Conservation (phyloP, 345 rosid genomes). For the Syzygium grande region DNA sequence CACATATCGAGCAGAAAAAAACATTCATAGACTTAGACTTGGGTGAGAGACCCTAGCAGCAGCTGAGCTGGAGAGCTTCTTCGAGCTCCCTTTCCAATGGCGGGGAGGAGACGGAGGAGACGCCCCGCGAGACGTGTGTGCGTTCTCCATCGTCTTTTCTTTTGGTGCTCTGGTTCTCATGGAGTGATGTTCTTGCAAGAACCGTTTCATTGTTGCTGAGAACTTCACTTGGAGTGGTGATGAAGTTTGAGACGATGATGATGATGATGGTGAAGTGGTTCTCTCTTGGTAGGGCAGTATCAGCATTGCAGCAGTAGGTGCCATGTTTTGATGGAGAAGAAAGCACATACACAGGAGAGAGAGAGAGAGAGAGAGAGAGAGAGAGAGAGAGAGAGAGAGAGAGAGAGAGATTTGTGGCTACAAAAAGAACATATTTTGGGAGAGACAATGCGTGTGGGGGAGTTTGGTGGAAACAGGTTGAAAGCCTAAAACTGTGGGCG, state of each 20-base stretch:
- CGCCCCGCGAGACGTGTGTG: no score
- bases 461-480: not conserved
- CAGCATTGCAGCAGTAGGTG: constrained; percentile 74
- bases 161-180: not conserved
- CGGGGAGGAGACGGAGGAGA: not conserved
- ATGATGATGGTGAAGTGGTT: not conserved
- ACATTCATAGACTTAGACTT: not conserved
- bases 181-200: not conserved
- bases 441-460: not conserved
- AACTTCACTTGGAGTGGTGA: not conserved
- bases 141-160: constrained; percentile 2
- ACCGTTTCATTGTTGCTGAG: not conserved
- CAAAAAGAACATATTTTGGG: not conserved
- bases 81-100: constrained; percentile 13
- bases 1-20: not conserved
- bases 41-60: constrained; percentile 5
- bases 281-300: constrained; percentile 13
- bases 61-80: constrained; percentile 38
- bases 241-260: not conserved
- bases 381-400: not conserved
- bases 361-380: not conserved
- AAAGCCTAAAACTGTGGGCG: not conserved
- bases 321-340: constrained; percentile 14
- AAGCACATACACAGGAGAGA: not conserved
- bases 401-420: not conserved